phyloP scores from a whole-genome alignment of 2,329 filamentous ascomycete genomes.

The Fusarium nodosum region DNA sequence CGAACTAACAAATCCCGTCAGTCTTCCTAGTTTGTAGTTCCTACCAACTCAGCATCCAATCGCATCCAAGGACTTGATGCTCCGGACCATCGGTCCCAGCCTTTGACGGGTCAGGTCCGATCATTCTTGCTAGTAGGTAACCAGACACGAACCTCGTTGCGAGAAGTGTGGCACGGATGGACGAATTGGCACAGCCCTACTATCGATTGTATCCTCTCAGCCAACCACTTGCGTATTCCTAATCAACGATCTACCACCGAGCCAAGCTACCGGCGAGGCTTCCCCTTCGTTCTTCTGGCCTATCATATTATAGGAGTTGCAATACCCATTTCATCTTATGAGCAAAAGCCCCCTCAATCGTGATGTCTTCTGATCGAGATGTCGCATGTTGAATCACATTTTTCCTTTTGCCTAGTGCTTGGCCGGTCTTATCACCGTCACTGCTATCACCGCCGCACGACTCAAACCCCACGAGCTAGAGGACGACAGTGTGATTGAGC shows the following conservation, averaged over 20 bases:
- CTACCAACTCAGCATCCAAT: constrained; percentile 34
- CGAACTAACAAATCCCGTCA: constrained; percentile 16
- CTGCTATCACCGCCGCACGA: neutral
- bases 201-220: constrained; percentile 9
- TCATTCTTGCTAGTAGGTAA: constrained; percentile 1
- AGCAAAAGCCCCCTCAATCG: constrained; percentile 7
- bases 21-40: constrained; percentile 14
- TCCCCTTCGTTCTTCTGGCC: constrained; percentile 6
- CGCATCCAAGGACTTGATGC: constrained; percentile 10
- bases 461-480: neutral
- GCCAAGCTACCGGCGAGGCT: constrained; percentile 21
- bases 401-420: constrained; percentile 10
- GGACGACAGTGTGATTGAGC: neutral
- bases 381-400: constrained; percentile 5
- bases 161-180: neutral
- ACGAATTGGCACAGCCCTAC: constrained; percentile 14
- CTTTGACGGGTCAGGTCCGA: neutral
- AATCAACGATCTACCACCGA: constrained; percentile 20
- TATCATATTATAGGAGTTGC: constrained; percentile 16
- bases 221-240: constrained; percentile 17
- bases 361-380: constrained; percentile 25
- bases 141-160: neutral
- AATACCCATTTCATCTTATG: constrained; percentile 4
- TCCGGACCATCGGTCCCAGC: constrained; percentile 28
- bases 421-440: neutral